Evolutionary conservation across 495 filamentous ascomycete genomes (phyloP).

Genomic region (Opeltia flavorubescens): DNA sequence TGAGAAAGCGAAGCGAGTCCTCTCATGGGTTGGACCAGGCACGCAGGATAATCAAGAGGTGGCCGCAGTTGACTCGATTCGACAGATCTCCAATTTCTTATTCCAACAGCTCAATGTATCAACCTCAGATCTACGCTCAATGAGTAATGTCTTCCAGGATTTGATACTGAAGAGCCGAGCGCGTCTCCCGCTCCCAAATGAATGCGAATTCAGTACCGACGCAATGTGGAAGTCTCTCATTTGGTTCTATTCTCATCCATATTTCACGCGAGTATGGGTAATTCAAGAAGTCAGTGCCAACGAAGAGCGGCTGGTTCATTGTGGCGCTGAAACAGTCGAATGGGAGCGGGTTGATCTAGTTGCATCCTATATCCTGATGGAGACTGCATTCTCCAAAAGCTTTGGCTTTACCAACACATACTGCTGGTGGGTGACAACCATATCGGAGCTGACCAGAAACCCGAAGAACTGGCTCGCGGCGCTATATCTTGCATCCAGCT

Average conservation of each 20-base stretch:
- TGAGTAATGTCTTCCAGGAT: conserved; percentile 9
- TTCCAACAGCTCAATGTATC: conserved; percentile 7
- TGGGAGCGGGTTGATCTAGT: conserved; percentile 11
- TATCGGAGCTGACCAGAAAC: conserved; percentile 6
- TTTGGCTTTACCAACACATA: conserved; percentile 8
- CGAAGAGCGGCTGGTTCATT: conserved; percentile 5
- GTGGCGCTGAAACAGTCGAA: conserved; percentile 4
- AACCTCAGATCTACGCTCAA: conserved; percentile 7
- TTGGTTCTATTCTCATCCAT: conserved; percentile 11
- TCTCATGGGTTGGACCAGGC: conserved; percentile 2
- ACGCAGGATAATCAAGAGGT: conserved; percentile 1
- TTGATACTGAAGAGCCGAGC: conserved; percentile 5
- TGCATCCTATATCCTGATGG: conserved; percentile 12
- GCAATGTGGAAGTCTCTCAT: conserved; percentile 11
- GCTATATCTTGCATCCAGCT: conserved; percentile 5
- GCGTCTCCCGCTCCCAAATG: conserved; percentile 7
- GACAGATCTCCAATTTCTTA: conserved; percentile 9
- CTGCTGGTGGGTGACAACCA: conserved; percentile 6
- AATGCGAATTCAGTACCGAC: conserved; percentile 7
- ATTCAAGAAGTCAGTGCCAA: conserved; percentile 12
- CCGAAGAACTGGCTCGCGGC: conserved; percentile 1
- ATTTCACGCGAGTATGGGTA: conserved; percentile 13
- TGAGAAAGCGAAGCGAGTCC: conserved; percentile 1
- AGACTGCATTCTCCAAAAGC: conserved; percentile 10
- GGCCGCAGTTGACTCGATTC: conserved; percentile 8